Evolutionary conservation across 257 asterid species (phyloP), one percentile per base, ranked within the genome.

Genomic region (Fraxinus cuspidata): DNA sequence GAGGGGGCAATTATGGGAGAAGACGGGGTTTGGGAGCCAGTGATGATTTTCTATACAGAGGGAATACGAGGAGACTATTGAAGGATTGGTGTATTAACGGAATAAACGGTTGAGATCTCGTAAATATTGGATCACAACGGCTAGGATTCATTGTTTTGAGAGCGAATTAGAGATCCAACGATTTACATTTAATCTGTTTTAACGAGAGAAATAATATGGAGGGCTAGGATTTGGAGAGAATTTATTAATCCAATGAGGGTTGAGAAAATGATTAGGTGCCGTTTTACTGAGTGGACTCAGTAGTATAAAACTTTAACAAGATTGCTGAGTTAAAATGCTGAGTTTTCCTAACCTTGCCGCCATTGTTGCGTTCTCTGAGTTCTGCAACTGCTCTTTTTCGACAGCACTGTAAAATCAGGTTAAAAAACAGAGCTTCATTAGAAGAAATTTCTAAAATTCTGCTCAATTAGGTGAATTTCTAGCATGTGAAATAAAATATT

Each of bases 341-440:
- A 63, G 53, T 35, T 58, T 58, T 44, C 83, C 84, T 75, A 77
- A 92, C 97, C 85, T 88, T 51, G 81, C 83, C 81, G 87, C 91
- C 92, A 81, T 79, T 83, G 90, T 81, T 70, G 89, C 78, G 87
- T 87, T 92, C 63, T 78, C 38, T 1, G 90, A 84, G 83, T 88
- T 88, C 91, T 75, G 87, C 79, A 88, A 73, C 80, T 85, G 74
- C 78, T 78, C 88, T 66, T 80, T 83, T 77, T 84, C 86, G 42
- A 69, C 86, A 75, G 66, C 84, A 25, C 94, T 91, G 88, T 38
- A 47, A 58, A 32, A 68, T 67, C 23, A 7, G 51, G 74, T 68
- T 42, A 42, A 35, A 29, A 77, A n/a, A 78, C 19, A 63, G 35
- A 63, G 69, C 19, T 63, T 19, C 29, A 12, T 19, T 31, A 58